Evolutionary conservation across 1,284 basidiomycete species (phyloP).

Genomic region (Cerioporus squamosus): DNA sequence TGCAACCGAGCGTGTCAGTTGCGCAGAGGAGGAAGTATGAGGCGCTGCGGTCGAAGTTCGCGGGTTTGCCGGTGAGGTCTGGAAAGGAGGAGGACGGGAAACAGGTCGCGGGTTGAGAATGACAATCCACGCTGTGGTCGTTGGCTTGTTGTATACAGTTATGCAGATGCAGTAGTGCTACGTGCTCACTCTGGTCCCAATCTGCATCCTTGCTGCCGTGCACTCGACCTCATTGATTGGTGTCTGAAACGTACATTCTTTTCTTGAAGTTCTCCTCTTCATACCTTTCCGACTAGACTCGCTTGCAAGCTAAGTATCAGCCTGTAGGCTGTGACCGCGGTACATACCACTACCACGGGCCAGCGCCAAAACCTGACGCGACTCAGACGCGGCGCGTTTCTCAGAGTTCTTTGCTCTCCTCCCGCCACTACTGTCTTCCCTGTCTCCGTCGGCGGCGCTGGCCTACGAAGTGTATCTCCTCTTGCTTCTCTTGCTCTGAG

Average conservation of each 20-base stretch:
- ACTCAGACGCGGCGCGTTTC: slow-evolving; percentile 1
- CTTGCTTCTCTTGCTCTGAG: not conserved
- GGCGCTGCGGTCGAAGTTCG: slow-evolving; percentile 77
- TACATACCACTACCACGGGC: too few species aligned
- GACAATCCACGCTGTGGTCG: too few species aligned
- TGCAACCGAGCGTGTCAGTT: slow-evolving; percentile 84
- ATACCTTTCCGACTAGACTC: too few species aligned
- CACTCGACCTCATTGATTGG: too few species aligned
- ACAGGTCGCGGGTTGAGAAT: slow-evolving; percentile 11
- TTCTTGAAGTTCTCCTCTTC: too few species aligned
- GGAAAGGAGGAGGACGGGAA: slow-evolving; percentile 22
- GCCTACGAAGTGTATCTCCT: not conserved
- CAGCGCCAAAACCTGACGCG: not conserved
- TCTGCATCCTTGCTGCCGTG: too few species aligned
- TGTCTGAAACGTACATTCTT: too few species aligned
- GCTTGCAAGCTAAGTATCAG: too few species aligned
- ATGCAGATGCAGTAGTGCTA: too few species aligned
- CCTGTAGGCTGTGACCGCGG: too few species aligned
- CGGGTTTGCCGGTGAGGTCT: slow-evolving; percentile 64
- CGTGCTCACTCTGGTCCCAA: too few species aligned
- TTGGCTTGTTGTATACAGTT: too few species aligned
- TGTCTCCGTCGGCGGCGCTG: not conserved
- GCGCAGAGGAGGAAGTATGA: slow-evolving; percentile 87
- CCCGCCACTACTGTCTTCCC: not conserved
- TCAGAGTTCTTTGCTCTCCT: not conserved